Conservation (phyloP, 805 yeast genomes). For the Candida suzukii region DNA sequence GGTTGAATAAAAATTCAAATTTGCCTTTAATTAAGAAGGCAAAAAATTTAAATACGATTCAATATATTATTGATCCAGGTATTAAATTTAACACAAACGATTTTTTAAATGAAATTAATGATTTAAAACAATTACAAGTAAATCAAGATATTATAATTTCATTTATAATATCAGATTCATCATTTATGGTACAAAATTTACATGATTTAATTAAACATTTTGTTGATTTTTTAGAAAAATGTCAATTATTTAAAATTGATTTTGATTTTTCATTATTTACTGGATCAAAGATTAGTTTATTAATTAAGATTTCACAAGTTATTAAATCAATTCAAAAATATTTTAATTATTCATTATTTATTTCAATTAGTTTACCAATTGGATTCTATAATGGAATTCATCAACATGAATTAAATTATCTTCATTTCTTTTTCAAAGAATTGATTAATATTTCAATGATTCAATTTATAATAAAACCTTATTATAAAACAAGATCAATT, state of each 20-base stretch:
- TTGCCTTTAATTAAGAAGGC: neutral
- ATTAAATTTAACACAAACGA: neutral
- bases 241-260: neutral
- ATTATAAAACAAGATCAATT: neutral
- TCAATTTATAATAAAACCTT: neutral
- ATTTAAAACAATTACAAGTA: no score
- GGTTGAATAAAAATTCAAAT: no score
- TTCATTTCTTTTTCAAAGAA: neutral
- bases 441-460: conserved; percentile 1
- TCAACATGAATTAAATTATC: neutral
- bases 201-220: neutral
- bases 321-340: neutral
- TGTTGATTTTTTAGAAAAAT: neutral
- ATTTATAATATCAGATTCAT: neutral
- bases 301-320: neutral
- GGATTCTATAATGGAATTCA: neutral
- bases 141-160: neutral
- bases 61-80: neutral
- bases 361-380: neutral
- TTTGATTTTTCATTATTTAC: neutral
- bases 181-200: neutral
- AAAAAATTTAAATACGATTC: neutral
- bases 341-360: neutral
- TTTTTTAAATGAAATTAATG: no score
- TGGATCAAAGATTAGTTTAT: neutral